phyloP scores from a whole-genome alignment of 257 asterid species.

The Euphrasia confusa region DNA sequence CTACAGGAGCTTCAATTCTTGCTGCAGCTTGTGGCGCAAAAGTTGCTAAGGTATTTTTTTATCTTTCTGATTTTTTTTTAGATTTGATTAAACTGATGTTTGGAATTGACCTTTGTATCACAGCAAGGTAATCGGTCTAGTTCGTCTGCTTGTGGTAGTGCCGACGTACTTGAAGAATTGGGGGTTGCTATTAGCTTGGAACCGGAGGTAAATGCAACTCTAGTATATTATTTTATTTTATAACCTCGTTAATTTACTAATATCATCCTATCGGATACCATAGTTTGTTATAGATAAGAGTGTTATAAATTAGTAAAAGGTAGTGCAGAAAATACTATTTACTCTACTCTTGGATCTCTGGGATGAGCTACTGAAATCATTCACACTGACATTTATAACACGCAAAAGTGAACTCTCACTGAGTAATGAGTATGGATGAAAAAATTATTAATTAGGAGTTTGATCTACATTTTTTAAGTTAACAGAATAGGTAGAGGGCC shows the following conservation, averaged over 20 bases:
- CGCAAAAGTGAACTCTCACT: not conserved
- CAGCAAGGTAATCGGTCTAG: constrained; percentile 98
- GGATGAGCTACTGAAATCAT: constrained; percentile 7
- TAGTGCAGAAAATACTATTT: not conserved
- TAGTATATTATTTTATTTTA: not conserved
- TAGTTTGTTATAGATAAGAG: not conserved
- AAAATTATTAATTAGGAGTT: not conserved
- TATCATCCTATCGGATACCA: too few relatives aligned
- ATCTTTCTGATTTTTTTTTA: not conserved
- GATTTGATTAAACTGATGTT: constrained; percentile 9
- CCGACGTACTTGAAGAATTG: constrained; percentile 85
- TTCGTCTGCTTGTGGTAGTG: constrained; percentile 98
- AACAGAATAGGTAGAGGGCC: not conserved
- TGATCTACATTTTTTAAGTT: not conserved
- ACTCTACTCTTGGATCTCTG: not conserved
- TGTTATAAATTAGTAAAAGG: not conserved
- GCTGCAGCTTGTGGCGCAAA: constrained; percentile 96
- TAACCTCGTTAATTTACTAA: not conserved
- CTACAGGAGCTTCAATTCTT: constrained; percentile 94
- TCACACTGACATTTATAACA: not conserved
- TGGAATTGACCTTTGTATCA: constrained; percentile 20
- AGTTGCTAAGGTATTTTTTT: constrained; percentile 73
- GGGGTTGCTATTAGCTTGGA: constrained; percentile 77
- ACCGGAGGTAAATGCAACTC: constrained; percentile 61
- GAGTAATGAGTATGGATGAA: not conserved